Conservation (phyloP, 805 yeast genomes). For the Yarrowia sp. region DNA sequence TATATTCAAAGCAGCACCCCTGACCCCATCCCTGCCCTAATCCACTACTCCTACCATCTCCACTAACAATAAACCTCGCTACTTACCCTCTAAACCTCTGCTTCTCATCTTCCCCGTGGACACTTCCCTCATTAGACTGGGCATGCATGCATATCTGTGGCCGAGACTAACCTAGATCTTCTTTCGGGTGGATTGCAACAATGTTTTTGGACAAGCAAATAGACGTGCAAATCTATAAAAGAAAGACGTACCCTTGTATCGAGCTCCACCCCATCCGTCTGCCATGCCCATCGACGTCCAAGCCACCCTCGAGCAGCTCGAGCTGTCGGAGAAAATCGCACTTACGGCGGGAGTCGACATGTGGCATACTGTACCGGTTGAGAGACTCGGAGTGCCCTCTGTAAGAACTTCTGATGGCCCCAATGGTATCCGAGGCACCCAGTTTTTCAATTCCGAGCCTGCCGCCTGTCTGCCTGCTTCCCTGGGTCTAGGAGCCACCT, state of each 20-base stretch:
- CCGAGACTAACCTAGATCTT: conserved; percentile 4
- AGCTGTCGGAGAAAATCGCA: neutral
- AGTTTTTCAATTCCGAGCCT: conserved; percentile 16
- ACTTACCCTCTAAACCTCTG: no score
- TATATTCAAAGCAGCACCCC: no score
- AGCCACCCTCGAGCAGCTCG: neutral
- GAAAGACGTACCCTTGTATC: neutral
- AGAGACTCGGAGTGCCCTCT: neutral
- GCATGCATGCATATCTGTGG: conserved; percentile 4
- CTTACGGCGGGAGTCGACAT: conserved; percentile 4
- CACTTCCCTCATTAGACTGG: conserved; percentile 21
- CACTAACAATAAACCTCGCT: no score
- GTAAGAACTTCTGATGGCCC: conserved; percentile 13
- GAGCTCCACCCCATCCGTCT: no score
- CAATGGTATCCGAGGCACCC: conserved; percentile 20
- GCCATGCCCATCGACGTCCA: conserved; percentile 6
- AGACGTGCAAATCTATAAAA: neutral
- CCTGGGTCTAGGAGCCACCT: conserved; percentile 11
- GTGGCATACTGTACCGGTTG: conserved; percentile 7
- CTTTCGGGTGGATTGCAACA: neutral
- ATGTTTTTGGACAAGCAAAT: neutral
- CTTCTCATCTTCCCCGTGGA: conserved; percentile 14
- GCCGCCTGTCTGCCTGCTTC: conserved; percentile 25
- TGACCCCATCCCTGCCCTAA: no score
- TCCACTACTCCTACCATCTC: no score